Percentiles rank a stretch among this genome's conserved stretches.
Conservation (phyloP, 345 rosid genomes). For the Litchi chinensis region DNA sequence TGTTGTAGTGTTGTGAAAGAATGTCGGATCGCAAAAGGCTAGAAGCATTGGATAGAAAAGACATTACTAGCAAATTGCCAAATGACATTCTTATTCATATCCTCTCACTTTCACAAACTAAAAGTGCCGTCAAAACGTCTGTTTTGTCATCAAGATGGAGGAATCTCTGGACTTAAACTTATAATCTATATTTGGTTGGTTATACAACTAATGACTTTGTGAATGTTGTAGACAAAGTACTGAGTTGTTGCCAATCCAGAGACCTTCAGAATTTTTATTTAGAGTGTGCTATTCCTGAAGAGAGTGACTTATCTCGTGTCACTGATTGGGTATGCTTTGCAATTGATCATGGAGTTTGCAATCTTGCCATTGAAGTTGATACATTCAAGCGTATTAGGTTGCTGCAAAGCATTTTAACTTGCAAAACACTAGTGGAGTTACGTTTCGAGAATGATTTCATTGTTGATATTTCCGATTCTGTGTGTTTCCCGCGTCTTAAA, state of each 20-base stretch:
- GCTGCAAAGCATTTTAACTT: neutral
- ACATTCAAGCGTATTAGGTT: neutral
- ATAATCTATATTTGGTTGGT: neutral
- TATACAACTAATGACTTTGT: neutral
- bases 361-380: neutral
- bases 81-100: slow-evolving; percentile 18
- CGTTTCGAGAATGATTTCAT: neutral
- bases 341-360: neutral
- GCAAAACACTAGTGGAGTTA: neutral
- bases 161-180: neutral
- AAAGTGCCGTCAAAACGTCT: neutral
- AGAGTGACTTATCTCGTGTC: neutral
- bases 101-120: slow-evolving; percentile 12
- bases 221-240: slow-evolving; percentile 1
- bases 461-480: neutral
- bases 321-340: neutral
- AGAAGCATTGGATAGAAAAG: neutral
- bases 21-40: neutral
- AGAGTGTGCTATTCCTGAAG: neutral
- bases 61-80: slow-evolving; percentile 4
- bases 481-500: neutral
- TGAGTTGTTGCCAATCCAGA: neutral
- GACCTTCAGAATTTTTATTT: slow-evolving; percentile 5
- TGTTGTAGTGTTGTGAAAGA: neutral
- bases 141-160: slow-evolving; percentile 23